phyloP scores from a whole-genome alignment of 345 rosid genomes.

The Reutealis trisperma region DNA sequence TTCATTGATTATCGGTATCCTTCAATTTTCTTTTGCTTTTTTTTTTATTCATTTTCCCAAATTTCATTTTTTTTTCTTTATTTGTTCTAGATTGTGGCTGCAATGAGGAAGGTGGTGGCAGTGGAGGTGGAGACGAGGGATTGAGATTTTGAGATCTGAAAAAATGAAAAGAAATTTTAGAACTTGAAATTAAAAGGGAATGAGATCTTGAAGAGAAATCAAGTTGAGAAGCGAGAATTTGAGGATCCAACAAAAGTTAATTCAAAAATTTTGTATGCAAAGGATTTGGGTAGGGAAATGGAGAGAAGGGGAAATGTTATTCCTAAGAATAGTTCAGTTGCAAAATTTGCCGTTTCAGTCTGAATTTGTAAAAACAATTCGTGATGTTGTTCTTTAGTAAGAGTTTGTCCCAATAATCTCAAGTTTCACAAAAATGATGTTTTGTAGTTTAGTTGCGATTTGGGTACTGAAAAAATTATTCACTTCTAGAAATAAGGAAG shows the following conservation, averaged over 20 bases:
- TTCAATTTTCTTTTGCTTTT: too few relatives aligned
- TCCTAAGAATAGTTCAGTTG: conserved; percentile 63
- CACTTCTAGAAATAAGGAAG: conserved; percentile 39
- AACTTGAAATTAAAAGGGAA: conserved; percentile 54
- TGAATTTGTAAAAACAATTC: conserved; percentile 40
- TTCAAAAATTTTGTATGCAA: conserved; percentile 52
- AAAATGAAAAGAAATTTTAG: too few relatives aligned
- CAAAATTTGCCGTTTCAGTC: conserved; percentile 58
- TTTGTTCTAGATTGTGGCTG: too few relatives aligned
- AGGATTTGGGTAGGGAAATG: conserved; percentile 63
- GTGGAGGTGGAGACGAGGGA: too few relatives aligned
- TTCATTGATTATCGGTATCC: too few relatives aligned
- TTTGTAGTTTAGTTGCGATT: conserved; percentile 53
- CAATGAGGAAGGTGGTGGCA: too few relatives aligned
- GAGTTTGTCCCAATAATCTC: conserved; percentile 43
- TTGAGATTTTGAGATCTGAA: too few relatives aligned
- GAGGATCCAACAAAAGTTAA: conserved; percentile 38
- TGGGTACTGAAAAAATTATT: conserved; percentile 54
- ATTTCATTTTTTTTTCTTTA: too few relatives aligned
- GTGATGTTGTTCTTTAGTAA: conserved; percentile 33
- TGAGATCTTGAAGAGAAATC: conserved; percentile 53
- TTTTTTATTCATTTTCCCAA: too few relatives aligned
- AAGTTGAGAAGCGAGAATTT: conserved; percentile 26
- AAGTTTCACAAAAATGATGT: conserved; percentile 42
- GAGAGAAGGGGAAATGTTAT: conserved; percentile 57